Base-by-base conservation (phyloP, 768 basidiomycete species). In the Russula virescens region DNA sequence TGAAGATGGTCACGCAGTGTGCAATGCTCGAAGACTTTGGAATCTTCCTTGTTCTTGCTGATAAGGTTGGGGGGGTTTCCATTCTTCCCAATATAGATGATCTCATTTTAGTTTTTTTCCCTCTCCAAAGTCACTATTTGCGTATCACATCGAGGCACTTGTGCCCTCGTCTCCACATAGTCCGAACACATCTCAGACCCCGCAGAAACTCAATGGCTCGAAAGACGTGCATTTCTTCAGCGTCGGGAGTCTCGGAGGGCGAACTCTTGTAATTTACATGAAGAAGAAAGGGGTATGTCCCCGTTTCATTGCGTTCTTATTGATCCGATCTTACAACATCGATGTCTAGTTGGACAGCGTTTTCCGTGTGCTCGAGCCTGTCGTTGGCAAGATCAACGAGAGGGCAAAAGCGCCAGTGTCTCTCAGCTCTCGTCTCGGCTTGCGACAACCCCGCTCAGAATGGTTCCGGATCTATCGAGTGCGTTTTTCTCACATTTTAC, bases 151-250 rank as follows among this genome's bases (percentile, higher is more conserved):
- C 53, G 96, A 99, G 73, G 94, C 95, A 0, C 82, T 99, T 35
- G 94, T 98, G 8, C 96, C 96, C 0, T 90, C 94, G 2, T 85
- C 88, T 0, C 85, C 85, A 9, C 81, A 85, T 48, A 85, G 81
- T 58, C 76, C 83, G 31, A 83, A 87, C 68, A 82, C 82, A 5
- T 82, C 83, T 0, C 88, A 91, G 69, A 87, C 87, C 1, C 95
- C 94, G 2, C 94, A 98, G 72, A 90, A 94, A 67, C 79, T 98
- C 43, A 93, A 89, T 69, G 89, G 91, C 0, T 90, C 85, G 43
- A 90, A 90, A 71, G 94, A 98, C 66, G 93, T 98, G 11, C 88
- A 92, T 65, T 98, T 96, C 78, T 98, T 99, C 78, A 90, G 89
- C 68, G 92, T 96, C 26, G 96, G 96, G 5, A 87, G 83, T 53